A percentile compares a stretch with the other conserved stretches of the same genome.
Evolutionary conservation across 495 filamentous ascomycete species (phyloP).

Genomic region (Penicillium verhagenii): DNA sequence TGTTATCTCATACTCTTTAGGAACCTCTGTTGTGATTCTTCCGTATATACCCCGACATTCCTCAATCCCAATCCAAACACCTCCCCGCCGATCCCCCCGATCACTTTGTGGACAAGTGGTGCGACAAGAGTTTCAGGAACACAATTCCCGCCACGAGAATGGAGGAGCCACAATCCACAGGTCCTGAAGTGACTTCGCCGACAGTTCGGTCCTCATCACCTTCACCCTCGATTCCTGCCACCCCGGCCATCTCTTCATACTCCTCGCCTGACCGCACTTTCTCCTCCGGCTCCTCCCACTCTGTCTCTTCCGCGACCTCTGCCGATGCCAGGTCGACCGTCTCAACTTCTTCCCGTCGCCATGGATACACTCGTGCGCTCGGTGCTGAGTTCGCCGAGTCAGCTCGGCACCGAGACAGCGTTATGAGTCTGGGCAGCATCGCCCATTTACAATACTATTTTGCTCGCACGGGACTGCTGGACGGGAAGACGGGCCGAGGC

Average conservation of each 20-base stretch:
- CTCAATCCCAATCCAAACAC: no score
- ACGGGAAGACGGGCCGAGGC: slow-evolving; percentile 87
- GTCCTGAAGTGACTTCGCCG: slow-evolving; percentile 23
- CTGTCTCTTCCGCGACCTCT: slow-evolving; percentile 62
- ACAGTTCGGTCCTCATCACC: slow-evolving; percentile 53
- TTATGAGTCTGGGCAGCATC: slow-evolving; percentile 93
- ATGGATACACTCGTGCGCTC: slow-evolving; percentile 89
- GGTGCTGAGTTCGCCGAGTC: slow-evolving; percentile 89
- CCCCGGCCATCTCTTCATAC: slow-evolving; percentile 61
- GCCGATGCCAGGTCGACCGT: slow-evolving; percentile 51
- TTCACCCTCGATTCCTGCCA: slow-evolving; percentile 58
- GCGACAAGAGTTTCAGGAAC: slow-evolving; percentile 17
- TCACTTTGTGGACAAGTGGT: slow-evolving; percentile 10
- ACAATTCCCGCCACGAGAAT: slow-evolving; percentile 19
- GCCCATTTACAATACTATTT: slow-evolving; percentile 98
- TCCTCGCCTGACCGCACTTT: slow-evolving; percentile 69
- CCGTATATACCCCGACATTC: no score
- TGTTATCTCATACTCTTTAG: neutral
- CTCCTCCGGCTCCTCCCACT: slow-evolving; percentile 73
- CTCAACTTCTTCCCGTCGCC: slow-evolving; percentile 58
- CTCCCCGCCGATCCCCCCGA: slow-evolving; percentile 2
- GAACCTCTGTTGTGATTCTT: neutral
- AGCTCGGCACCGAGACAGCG: slow-evolving; percentile 83
- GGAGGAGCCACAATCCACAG: slow-evolving; percentile 33
- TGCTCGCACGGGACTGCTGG: slow-evolving; percentile 86